Evolutionary conservation across 352 stramenopile species (phyloP).

Genomic region (Globisporangium yorkense): DNA sequence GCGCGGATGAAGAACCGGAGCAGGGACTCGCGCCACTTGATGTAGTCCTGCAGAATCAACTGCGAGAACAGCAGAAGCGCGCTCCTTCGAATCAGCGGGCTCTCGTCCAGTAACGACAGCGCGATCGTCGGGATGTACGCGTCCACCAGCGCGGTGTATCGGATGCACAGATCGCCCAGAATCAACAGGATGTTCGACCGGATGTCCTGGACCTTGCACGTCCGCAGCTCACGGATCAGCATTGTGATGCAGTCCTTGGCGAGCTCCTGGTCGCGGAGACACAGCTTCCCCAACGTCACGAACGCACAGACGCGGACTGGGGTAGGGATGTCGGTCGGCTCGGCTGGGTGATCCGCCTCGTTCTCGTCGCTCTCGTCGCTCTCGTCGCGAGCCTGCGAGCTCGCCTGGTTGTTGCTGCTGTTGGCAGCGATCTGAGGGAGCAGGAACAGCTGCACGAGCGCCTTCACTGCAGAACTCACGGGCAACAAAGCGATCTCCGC

Average conservation of each 20-base stretch:
- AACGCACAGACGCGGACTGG: constrained; percentile 91
- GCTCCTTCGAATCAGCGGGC: constrained; percentile 89
- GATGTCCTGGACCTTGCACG: constrained; percentile 78
- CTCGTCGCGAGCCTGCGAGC: constrained; percentile 11
- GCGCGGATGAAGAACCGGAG: constrained; percentile 94
- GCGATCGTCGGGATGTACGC: constrained; percentile 95
- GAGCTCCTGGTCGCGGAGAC: constrained; percentile 90
- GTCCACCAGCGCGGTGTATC: constrained; percentile 96
- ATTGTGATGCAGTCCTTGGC: constrained; percentile 94
- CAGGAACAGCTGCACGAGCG: constrained; percentile 75
- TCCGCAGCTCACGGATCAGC: constrained; percentile 92
- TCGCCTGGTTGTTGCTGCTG: not conserved
- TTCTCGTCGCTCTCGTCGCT: constrained; percentile 22
- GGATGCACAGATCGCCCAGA: constrained; percentile 94
- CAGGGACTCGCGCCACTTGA: constrained; percentile 97
- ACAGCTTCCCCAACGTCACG: constrained; percentile 93
- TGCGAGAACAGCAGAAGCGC: constrained; percentile 94
- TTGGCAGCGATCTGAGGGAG: constrained; percentile 51
- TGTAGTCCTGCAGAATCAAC: constrained; percentile 96
- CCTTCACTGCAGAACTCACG: constrained; percentile 37
- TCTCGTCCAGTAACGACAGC: constrained; percentile 87
- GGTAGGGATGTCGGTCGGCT: constrained; percentile 47
- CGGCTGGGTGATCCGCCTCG: constrained; percentile 4
- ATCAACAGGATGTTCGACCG: constrained; percentile 97
- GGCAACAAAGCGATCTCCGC: constrained; percentile 41